Evolutionary conservation across 129 eudicot genomes (phyloP).

Genomic region (Silybum marianum): DNA sequence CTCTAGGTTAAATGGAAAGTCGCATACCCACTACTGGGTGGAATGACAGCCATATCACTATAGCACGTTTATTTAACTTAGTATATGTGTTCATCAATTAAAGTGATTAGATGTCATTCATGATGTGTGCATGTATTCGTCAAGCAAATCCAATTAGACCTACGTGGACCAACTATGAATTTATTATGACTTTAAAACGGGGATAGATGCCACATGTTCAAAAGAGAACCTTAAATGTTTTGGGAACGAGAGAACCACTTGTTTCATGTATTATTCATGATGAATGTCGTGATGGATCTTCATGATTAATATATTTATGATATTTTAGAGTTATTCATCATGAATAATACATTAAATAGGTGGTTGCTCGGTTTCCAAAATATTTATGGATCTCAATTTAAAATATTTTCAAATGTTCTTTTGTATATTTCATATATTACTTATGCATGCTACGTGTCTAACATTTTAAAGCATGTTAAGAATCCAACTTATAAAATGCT

Average conservation of each 20-base stretch:
- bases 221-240: not conserved
- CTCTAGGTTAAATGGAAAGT: not conserved
- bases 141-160: not conserved
- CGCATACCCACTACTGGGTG: not conserved
- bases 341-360: no score
- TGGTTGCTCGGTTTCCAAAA: not conserved
- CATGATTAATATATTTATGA: not conserved
- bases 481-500: no score
- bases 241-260: not conserved
- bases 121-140: not conserved
- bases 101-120: not conserved
- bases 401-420: not conserved
- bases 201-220: not conserved
- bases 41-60: not conserved
- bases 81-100: not conserved
- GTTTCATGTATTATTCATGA: not conserved
- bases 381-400: no score
- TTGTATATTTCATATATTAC: no score
- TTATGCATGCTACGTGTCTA: no score
- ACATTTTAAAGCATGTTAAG: no score
- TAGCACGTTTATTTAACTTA: not conserved
- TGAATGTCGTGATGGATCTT: no score
- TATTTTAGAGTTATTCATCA: not conserved
- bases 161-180: not conserved
- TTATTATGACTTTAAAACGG: not conserved